Evolutionary conservation across 208 protist genomes (phyloP).

Genomic region (Leishmania major): DNA sequence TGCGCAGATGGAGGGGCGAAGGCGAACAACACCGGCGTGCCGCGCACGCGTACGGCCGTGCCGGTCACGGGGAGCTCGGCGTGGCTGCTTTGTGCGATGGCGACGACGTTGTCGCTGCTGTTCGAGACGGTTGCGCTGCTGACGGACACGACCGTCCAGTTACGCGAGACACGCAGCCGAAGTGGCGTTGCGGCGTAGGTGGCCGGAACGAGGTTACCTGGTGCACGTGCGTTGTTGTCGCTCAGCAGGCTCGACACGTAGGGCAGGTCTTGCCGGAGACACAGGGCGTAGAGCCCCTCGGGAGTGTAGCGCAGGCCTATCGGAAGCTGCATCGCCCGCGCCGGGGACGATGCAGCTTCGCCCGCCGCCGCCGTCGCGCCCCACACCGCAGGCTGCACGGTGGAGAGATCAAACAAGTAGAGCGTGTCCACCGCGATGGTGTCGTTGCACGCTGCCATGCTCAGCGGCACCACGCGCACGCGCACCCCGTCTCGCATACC

Average conservation of each 20-base stretch:
- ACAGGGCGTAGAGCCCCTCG: conserved; percentile 48
- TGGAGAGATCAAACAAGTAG: conserved; percentile 28
- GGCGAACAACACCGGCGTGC: conserved; percentile 44
- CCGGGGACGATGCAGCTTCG: too few species aligned
- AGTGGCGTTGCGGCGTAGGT: conserved; percentile 21
- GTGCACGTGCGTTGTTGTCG: background rate
- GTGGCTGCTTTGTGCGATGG: conserved; percentile 51
- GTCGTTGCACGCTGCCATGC: conserved; percentile 25
- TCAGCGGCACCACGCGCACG: conserved; percentile 48
- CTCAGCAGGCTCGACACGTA: conserved; percentile 11
- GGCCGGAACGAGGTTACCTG: conserved; percentile 7
- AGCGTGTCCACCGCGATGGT: conserved; percentile 19
- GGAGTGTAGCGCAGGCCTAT: conserved; percentile 43
- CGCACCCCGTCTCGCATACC: conserved; percentile 46
- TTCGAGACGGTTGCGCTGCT: conserved; percentile 2
- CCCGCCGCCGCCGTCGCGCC: too few species aligned
- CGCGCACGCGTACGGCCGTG: conserved; percentile 45
- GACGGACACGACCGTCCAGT: conserved; percentile 24
- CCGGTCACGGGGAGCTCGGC: conserved; percentile 43
- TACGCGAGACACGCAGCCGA: conserved; percentile 23
- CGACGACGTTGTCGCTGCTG: conserved; percentile 17
- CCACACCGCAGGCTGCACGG: conserved; percentile 29
- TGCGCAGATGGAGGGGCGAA: conserved; percentile 30
- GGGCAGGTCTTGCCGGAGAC: conserved; percentile 42
- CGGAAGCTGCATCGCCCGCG: conserved; percentile 33